Conservation (phyloP, 2,329 filamentous ascomycete genomes). For the Aspergillus caelatus region DNA sequence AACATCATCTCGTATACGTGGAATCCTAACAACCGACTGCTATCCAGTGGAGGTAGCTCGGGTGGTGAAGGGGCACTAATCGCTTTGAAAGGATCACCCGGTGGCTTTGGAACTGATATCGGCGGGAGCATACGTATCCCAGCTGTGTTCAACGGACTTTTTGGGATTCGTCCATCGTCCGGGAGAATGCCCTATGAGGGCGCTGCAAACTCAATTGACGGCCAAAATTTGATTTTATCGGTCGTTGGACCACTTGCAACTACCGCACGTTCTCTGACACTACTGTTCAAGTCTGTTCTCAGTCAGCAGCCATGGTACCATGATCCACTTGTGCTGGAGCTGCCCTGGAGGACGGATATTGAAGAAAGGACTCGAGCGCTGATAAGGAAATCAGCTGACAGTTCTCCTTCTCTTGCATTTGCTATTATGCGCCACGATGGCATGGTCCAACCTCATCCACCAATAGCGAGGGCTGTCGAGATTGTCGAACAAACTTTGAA, state of each 20-base stretch:
- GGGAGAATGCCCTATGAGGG: constrained; percentile 60
- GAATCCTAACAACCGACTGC: constrained; percentile 59
- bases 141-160: constrained; percentile 62
- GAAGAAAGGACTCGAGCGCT: constrained; percentile 41
- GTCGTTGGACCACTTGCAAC: constrained; percentile 66
- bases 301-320: constrained; percentile 64
- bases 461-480: constrained; percentile 58
- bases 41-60: constrained; percentile 60
- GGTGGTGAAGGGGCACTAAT: constrained; percentile 63
- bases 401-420: constrained; percentile 52
- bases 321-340: constrained; percentile 66
- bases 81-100: constrained; percentile 55
- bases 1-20: constrained; percentile 62
- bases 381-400: constrained; percentile 37
- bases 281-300: constrained; percentile 61
- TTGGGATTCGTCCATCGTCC: constrained; percentile 57
- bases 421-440: constrained; percentile 59
- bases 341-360: constrained; percentile 64
- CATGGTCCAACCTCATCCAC: constrained; percentile 56
- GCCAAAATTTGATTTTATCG: constrained; percentile 64
- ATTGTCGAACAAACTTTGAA: constrained; percentile 54
- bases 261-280: constrained; percentile 55
- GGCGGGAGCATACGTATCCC: constrained; percentile 63
- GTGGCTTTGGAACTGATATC: constrained; percentile 62
- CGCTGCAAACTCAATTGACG: constrained; percentile 65